Evolutionary conservation across 768 basidiomycete genomes (phyloP).

Genomic region (Tulasnella sp.): DNA sequence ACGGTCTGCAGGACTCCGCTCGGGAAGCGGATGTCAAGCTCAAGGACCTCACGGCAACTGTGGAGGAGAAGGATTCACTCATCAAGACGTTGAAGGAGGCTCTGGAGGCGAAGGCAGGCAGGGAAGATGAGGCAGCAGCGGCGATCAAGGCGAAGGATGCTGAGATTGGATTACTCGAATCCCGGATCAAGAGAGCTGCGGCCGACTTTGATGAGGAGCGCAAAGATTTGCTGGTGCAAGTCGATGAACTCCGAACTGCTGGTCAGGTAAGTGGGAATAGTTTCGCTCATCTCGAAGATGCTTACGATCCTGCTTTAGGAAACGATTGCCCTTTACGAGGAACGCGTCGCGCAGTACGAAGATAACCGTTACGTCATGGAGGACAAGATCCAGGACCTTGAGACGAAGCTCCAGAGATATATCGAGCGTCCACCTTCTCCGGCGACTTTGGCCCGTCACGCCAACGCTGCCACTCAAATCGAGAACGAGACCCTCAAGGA

Average conservation of each 20-base stretch:
- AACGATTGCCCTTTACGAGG: slow-evolving; percentile 95
- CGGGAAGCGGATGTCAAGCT: slow-evolving; percentile 45
- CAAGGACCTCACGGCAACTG: slow-evolving; percentile 42
- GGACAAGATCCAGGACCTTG: slow-evolving; percentile 59
- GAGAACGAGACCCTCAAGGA: slow-evolving; percentile 93
- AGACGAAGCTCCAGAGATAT: slow-evolving; percentile 52
- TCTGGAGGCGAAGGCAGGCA: slow-evolving; percentile 56
- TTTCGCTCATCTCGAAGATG: slow-evolving; percentile 20
- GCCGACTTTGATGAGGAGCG: slow-evolving; percentile 61
- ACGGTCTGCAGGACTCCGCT: slow-evolving; percentile 25
- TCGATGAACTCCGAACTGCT: slow-evolving; percentile 84
- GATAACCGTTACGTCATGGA: slow-evolving; percentile 78
- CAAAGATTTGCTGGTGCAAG: slow-evolving; percentile 66
- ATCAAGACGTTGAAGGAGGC: slow-evolving; percentile 57
- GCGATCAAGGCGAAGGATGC: slow-evolving; percentile 60
- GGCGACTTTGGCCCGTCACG: slow-evolving; percentile 46
- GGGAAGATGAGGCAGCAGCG: slow-evolving; percentile 55
- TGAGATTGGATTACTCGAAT: slow-evolving; percentile 62
- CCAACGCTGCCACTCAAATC: slow-evolving; percentile 80
- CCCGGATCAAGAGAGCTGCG: slow-evolving; percentile 50
- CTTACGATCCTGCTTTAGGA: slow-evolving; percentile 56
- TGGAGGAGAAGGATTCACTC: slow-evolving; percentile 48
- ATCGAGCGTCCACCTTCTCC: slow-evolving; percentile 45
- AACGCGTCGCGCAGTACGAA: slow-evolving; percentile 73
- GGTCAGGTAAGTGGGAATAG: slow-evolving; percentile 69